These are phyloP conservation scores for Kodamaea sp. DNA, from an alignment of 1,139 yeast species.

Conservation along the genomic window DNA sequence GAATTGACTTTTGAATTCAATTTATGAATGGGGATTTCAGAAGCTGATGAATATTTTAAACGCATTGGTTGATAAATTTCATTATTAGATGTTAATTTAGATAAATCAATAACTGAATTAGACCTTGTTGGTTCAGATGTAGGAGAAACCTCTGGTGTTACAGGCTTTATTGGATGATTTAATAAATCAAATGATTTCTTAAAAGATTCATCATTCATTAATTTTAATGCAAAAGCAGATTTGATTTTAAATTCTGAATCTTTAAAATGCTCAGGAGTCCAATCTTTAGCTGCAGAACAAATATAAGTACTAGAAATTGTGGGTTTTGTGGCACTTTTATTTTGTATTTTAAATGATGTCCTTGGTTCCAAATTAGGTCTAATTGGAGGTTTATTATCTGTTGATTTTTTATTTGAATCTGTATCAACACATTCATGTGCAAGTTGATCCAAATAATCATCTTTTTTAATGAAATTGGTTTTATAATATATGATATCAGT, in stretches of 20 bases:
- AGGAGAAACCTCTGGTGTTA: slow-evolving; percentile 46
- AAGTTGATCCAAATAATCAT: slow-evolving; percentile 19
- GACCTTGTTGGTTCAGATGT: slow-evolving; percentile 41
- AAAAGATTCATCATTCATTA: slow-evolving; percentile 40
- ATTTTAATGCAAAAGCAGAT: slow-evolving; percentile 30
- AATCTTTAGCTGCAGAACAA: slow-evolving; percentile 40
- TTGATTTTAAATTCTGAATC: slow-evolving; percentile 19
- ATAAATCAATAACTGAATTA: slow-evolving; percentile 43
- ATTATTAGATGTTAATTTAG: slow-evolving; percentile 34
- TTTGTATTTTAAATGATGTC: slow-evolving; percentile 9
- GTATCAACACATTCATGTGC: too few relatives aligned
- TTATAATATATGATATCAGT: slow-evolving; percentile 46
- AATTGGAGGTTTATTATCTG: too few relatives aligned
- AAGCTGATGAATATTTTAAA: slow-evolving; percentile 37
- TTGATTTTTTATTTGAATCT: background rate
- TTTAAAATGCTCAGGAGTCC: slow-evolving; percentile 27
- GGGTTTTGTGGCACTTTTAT: slow-evolving; percentile 1
- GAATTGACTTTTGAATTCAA: slow-evolving; percentile 43
- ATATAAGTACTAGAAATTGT: slow-evolving; percentile 24
- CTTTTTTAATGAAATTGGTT: slow-evolving; percentile 42
- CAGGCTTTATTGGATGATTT: slow-evolving; percentile 34
- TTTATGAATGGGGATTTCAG: slow-evolving; percentile 39
- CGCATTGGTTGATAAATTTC: slow-evolving; percentile 42
- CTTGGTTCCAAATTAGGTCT: slow-evolving; percentile 9
- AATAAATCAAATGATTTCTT: slow-evolving; percentile 29